A percentile compares a stretch with the other conserved stretches of the same genome.
These are phyloP conservation scores for Psidium friedrichsthalianum DNA, from an alignment of 345 rosid species.

Conservation along the genomic window DNA sequence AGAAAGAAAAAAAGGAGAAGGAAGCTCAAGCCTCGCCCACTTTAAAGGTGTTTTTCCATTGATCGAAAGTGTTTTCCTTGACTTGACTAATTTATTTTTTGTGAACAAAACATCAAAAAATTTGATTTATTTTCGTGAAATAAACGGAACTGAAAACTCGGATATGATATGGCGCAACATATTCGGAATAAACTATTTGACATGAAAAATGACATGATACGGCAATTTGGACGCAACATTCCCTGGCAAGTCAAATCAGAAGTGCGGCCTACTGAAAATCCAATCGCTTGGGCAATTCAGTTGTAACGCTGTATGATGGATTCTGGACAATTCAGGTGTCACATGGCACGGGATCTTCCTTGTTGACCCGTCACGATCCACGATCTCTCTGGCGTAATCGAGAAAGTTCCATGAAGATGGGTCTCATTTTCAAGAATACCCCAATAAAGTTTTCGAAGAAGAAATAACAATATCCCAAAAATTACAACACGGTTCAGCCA, in stretches of 20 bases:
- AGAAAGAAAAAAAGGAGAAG: no score
- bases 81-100: no score
- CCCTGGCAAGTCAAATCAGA: background rate
- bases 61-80: no score
- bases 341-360: background rate
- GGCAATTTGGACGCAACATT: background rate
- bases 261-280: background rate
- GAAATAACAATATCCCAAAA: no score
- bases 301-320: background rate
- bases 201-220: background rate
- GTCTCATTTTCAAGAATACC: background rate
- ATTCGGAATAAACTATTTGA: background rate
- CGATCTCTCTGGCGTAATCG: no score
- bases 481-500: no score
- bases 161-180: background rate
- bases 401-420: no score
- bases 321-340: fast-evolving
- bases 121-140: no score
- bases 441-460: background rate
- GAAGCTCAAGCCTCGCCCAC: no score
- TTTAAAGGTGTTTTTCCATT: no score
- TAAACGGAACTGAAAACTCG: no score
- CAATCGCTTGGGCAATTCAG: background rate
- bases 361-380: background rate
- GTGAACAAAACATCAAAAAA: no score